Conservation (phyloP, 345 rosid species). For the Populus alba region DNA sequence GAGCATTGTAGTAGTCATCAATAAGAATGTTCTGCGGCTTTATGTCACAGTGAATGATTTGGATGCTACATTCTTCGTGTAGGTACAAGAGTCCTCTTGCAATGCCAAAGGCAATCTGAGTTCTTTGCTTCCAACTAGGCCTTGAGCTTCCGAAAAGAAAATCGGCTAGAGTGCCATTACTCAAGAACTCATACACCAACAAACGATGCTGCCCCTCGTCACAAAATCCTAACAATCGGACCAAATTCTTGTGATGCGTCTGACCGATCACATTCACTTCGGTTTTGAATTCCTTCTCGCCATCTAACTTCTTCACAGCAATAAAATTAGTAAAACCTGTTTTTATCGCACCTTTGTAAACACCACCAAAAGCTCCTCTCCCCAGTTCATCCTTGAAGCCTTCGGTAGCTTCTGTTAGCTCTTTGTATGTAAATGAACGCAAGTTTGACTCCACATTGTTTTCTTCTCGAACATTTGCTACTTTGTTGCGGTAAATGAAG, state of each 20-base stretch:
- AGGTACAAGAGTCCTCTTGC: conserved; percentile 18
- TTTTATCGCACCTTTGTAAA: conserved; percentile 20
- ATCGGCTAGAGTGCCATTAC: conserved; percentile 21
- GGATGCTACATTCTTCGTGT: conserved; percentile 16
- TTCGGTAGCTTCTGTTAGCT: conserved; percentile 33
- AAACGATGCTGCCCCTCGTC: conserved; percentile 21
- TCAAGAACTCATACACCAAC: conserved; percentile 34
- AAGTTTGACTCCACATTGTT: conserved; percentile 20
- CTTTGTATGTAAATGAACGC: conserved; percentile 26
- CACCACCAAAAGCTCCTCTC: conserved; percentile 31
- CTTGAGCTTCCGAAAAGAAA: conserved; percentile 18
- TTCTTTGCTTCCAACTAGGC: conserved; percentile 25
- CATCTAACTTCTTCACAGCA: conserved; percentile 27
- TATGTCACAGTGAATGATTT: conserved; percentile 15
- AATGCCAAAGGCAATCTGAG: neutral
- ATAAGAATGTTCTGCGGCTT: conserved; percentile 23
- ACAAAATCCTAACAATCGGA: conserved; percentile 34
- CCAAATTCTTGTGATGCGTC: conserved; percentile 41
- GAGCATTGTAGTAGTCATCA: conserved; percentile 1
- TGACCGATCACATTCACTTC: conserved; percentile 26
- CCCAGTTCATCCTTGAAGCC: conserved; percentile 42
- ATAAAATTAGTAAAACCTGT: neutral
- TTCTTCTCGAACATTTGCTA: too few species aligned
- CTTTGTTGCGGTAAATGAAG: conserved; percentile 6
- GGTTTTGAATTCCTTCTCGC: conserved; percentile 25